These are phyloP conservation scores for Schizophyllum commune DNA, from an alignment of 1,284 basidiomycete genomes.

Conservation along the genomic window DNA sequence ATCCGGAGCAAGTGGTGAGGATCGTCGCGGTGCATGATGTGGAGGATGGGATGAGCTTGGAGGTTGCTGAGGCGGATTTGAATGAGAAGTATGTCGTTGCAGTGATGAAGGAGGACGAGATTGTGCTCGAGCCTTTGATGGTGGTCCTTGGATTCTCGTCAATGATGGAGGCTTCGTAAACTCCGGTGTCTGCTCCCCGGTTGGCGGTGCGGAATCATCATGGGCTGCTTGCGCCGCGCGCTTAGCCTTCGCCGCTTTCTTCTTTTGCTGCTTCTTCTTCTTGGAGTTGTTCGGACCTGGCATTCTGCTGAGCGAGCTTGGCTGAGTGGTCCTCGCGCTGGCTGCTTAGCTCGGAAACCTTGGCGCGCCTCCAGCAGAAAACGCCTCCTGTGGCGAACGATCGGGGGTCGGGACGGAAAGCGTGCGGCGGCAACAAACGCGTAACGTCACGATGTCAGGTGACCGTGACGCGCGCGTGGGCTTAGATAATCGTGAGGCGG, in stretches of 20 bases:
- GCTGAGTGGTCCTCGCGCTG: too few species aligned
- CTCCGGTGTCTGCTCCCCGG: too few species aligned
- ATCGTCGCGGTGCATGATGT: not conserved
- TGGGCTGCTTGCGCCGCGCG: too few species aligned
- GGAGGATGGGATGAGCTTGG: not conserved
- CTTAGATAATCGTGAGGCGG: too few species aligned
- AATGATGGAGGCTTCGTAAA: too few species aligned
- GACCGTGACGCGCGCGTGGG: not conserved
- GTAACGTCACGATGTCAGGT: not conserved
- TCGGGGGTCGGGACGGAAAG: not conserved
- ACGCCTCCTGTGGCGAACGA: too few species aligned
- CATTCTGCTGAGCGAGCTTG: slow-evolving; percentile 17
- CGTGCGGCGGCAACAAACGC: not conserved
- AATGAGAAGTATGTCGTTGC: not conserved
- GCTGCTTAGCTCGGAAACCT: too few species aligned
- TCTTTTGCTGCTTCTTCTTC: slow-evolving; percentile 17
- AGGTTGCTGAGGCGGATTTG: not conserved
- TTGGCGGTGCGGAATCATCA: too few species aligned
- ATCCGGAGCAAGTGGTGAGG: slow-evolving; percentile 1
- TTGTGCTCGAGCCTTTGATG: too few species aligned
- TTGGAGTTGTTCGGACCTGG: slow-evolving; percentile 25
- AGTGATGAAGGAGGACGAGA: too few species aligned
- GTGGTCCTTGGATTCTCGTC: too few species aligned
- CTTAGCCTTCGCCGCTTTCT: slow-evolving; percentile 2
- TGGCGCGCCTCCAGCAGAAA: too few species aligned